phyloP scores from a whole-genome alignment of 169 alveolate species.

The Eimeria praecox region DNA sequence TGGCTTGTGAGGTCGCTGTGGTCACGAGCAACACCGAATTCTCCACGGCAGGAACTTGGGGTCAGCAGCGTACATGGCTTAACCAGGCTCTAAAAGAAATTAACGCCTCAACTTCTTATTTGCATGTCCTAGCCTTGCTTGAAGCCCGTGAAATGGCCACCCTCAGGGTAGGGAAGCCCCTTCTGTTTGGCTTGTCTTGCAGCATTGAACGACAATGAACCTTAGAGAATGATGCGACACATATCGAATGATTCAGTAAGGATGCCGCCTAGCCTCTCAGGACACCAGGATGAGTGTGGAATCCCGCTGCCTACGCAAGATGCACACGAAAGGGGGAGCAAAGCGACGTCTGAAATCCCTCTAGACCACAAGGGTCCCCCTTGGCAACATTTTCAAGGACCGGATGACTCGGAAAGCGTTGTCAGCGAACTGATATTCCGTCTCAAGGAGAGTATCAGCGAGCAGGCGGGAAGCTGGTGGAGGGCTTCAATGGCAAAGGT shows the following conservation, averaged over 20 bases:
- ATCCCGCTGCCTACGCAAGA: neutral
- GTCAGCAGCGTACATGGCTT: neutral
- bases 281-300: neutral
- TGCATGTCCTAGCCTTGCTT: neutral
- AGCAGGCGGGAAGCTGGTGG: slow-evolving; percentile 73
- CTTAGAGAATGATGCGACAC: neutral
- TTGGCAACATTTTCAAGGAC: slow-evolving; percentile 15
- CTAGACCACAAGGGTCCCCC: neutral
- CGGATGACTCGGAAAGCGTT: slow-evolving; percentile 52
- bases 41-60: neutral
- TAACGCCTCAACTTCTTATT: neutral
- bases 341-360: neutral
- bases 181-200: neutral
- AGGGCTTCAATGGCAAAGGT: slow-evolving; percentile 66
- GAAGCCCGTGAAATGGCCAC: neutral
- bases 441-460: slow-evolving; percentile 56
- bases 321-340: neutral
- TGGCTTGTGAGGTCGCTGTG: neutral
- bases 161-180: neutral
- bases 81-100: neutral
- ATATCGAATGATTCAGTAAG: neutral
- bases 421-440: slow-evolving; percentile 60
- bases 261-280: neutral
- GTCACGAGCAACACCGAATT: neutral
- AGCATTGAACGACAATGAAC: neutral